Evolutionary conservation across 2,329 filamentous ascomycete species (phyloP), one percentile per base, ranked within the genome.

Genomic region (Sphaerulina populicola): DNA sequence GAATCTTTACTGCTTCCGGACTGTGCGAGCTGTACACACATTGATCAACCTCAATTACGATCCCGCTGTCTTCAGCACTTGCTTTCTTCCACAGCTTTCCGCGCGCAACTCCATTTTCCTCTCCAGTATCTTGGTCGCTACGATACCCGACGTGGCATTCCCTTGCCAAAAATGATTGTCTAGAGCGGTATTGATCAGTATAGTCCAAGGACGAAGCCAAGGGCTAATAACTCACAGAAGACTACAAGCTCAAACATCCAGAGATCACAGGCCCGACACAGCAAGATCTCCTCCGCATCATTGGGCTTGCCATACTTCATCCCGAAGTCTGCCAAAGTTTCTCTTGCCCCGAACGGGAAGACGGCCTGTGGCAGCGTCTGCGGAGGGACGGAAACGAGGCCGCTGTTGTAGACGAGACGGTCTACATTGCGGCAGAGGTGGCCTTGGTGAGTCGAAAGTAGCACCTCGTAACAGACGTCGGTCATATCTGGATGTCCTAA

Each of bases 181-280:
- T 35, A 11, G 6, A 35, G 31, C 6, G 12, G 31, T 35, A 29
- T 31, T 39, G 40, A 42, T 52, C 33, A 54, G 48, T 29, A 15
- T n/a, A 12, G n/a, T n/a, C 6, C 8, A n/a, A 31, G 27, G 37
- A 14, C 29, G 18, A 27, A 31, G 21, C 30, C 14, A 30, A 6
- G n/a, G 35, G 36, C 44, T 45, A 27, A 49, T 14, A 12, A 54
- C 58, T 54, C 44, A 61, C 57, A 59, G 50, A 51, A 61, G 15
- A 47, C 18, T 21, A 40, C 38, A 21, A 58, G 42, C 11, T 15
- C 42, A 14, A 40, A 29, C 21, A 40, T 45, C 23, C 44, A 38
- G 10, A 55, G 10, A 6, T 21, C 14, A n/a, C 52, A 42, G 31
- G 50, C 49, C 18, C 42, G 12, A 23, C 44, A 37, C 39, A 60